Conservation (phyloP, 2,329 filamentous ascomycete genomes). For the Colletotrichum sansevieriae region DNA sequence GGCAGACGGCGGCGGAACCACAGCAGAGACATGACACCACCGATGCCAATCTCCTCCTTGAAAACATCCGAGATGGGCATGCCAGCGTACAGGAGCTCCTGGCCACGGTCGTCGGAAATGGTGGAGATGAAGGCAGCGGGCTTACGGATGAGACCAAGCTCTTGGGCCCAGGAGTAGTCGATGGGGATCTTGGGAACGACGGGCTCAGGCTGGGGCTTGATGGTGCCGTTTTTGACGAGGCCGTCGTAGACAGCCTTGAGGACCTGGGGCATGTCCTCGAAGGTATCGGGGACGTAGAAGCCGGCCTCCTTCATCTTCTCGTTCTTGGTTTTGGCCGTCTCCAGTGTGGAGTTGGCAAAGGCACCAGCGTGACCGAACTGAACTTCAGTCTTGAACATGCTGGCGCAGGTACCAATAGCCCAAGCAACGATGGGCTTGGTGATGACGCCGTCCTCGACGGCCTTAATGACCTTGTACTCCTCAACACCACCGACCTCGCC, state of each 20-base stretch:
- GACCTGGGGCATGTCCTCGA: constrained; percentile 89
- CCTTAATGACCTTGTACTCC: constrained; percentile 99
- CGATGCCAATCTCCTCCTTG: constrained; percentile 98
- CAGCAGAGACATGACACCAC: constrained; percentile 99
- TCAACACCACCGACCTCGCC: constrained; percentile 99
- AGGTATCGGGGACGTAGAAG: constrained; percentile 94
- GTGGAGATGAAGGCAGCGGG: constrained; percentile 99
- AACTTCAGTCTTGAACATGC: constrained; percentile 99
- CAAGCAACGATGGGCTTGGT: constrained; percentile 99
- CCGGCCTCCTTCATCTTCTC: constrained; percentile 95
- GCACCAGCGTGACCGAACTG: constrained; percentile 99
- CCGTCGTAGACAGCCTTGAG: constrained; percentile 89
- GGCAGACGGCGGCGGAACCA: constrained; percentile 99
- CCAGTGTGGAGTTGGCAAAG: constrained; percentile 98
- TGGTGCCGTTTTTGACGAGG: constrained; percentile 85
- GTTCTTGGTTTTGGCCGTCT: constrained; percentile 98
- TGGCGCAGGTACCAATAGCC: constrained; percentile 99
- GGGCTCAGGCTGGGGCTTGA: constrained; percentile 89
- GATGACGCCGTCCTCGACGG: constrained; percentile 92
- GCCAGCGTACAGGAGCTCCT: constrained; percentile 97
- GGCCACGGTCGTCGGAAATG: constrained; percentile 99
- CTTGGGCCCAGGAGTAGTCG: constrained; percentile 99
- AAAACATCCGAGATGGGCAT: constrained; percentile 99
- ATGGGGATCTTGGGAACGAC: constrained; percentile 98
- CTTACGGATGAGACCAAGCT: constrained; percentile 99